Percentiles rank a stretch among this genome's conserved stretches.
Evolutionary conservation across 345 rosid species (phyloP).

Genomic region (Geranium rotundifolium): DNA sequence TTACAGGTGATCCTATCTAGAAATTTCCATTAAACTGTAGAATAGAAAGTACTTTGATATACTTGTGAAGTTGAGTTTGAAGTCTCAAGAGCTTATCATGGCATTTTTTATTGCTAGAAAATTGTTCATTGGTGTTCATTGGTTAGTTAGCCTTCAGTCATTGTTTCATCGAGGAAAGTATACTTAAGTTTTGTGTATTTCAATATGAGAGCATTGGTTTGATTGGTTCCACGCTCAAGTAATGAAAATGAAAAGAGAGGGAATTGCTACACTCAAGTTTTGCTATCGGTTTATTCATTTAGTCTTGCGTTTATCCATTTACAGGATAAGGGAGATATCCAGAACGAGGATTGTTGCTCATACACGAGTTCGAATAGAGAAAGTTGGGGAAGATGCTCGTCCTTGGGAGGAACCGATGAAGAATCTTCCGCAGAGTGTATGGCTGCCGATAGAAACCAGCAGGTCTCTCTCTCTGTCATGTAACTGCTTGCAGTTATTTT

Average conservation of each 20-base stretch:
- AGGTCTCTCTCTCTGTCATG: constrained; percentile 30
- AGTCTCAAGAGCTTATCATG: not conserved
- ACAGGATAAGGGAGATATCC: constrained; percentile 55
- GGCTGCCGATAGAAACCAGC: constrained; percentile 28
- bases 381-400: constrained; percentile 99
- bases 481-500: not conserved
- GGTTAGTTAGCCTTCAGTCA: not conserved
- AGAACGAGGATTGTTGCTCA: constrained; percentile 70
- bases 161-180: not conserved
- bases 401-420: constrained; percentile 79
- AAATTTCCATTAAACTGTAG: constrained; percentile 5
- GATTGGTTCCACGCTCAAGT: not conserved
- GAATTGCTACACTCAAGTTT: not conserved
- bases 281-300: no score
- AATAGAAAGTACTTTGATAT: constrained; percentile 4
- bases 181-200: no score
- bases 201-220: no score
- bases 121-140: not conserved
- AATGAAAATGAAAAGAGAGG: not conserved
- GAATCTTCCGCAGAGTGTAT: constrained; percentile 44
- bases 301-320: not conserved
- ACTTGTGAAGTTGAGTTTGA: not conserved
- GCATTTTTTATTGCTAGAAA: not conserved
- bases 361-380: constrained; percentile 89
- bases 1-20: constrained; percentile 32